Evolutionary conservation across 371 early-diverging fungal genomes (phyloP), one percentile per base, ranked within the genome.

Genomic region (Nematocida parisii): DNA sequence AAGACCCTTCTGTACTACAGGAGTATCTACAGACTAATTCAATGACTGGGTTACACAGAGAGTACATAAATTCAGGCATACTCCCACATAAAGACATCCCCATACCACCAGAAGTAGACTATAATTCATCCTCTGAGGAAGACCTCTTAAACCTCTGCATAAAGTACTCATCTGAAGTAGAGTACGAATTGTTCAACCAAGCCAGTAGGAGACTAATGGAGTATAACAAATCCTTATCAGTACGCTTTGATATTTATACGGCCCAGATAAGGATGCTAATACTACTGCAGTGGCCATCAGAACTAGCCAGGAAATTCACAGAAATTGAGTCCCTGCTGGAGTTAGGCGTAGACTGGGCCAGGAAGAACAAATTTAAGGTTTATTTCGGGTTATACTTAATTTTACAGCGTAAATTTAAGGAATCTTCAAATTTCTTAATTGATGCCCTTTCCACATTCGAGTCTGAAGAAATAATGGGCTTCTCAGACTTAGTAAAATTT

Each of bases 271-370:
- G 80, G 3, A 77, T 77, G 80, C 50, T 67, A 5, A 52, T 77
- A 13, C 70, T 77, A 11, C 61, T 77, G 7, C 71, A 52, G 33
- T 11, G 47, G 57, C n/a, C 45, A 22, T 7, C 5, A 27, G 60
- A 77, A 45, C 5, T 66, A 46, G 47, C 5, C 7, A 54, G 4
- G 39, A 40, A 46, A 40, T 60, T 70, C 1, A 52, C 45, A 20
- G 66, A 58, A 44, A 67, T 56, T n/a, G 71, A 77, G 7, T 47
- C 52, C 1, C 1, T 81, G 4, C 45, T 72, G 72, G 94, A 96
- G 84, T 92, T 93, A 87, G 96, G 95, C 50, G 95, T 97, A 39
- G 99, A 98, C 89, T 99, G 99, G 99, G 98, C 97, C 88, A 91
- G 97, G 81, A 91, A 95, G 80, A 99, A 99, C 89, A 91, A 96